Evolutionary conservation across 257 asterid genomes (phyloP).

Genomic region (Lantana camara): DNA sequence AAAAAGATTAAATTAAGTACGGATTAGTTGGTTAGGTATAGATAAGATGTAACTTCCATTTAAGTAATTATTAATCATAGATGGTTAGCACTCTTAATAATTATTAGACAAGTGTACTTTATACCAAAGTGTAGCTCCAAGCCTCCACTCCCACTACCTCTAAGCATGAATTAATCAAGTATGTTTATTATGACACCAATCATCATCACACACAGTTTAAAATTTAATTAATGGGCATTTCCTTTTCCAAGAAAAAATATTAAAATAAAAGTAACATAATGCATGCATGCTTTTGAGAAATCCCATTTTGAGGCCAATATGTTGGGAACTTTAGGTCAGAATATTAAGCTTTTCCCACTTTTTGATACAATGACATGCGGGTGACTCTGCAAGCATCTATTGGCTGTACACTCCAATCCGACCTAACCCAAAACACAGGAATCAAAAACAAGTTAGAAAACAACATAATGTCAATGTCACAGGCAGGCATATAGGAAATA

Average conservation of each 20-base stretch:
- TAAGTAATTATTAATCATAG: background rate
- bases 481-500: background rate
- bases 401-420: constrained; percentile 27
- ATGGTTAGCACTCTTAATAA: background rate
- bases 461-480: constrained; percentile 32
- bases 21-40: background rate
- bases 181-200: no score
- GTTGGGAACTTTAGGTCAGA: constrained; percentile 34
- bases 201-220: background rate
- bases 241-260: background rate
- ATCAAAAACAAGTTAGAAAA: constrained; percentile 28
- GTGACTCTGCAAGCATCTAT: constrained; percentile 31
- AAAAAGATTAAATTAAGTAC: background rate
- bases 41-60: background rate
- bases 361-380: constrained; percentile 25
- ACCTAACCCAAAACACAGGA: constrained; percentile 22
- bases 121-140: no score
- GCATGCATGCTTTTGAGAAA: background rate
- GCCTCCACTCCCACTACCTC: constrained; percentile 17
- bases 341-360: constrained; percentile 28
- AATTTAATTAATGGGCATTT: background rate
- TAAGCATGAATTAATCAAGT: constrained; percentile 1
- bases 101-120: constrained; percentile 15
- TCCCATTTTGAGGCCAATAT: constrained; percentile 26
- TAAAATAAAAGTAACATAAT: background rate